Evolutionary conservation across 768 basidiomycete species (phyloP).

Genomic region (Auriculariales sp.): DNA sequence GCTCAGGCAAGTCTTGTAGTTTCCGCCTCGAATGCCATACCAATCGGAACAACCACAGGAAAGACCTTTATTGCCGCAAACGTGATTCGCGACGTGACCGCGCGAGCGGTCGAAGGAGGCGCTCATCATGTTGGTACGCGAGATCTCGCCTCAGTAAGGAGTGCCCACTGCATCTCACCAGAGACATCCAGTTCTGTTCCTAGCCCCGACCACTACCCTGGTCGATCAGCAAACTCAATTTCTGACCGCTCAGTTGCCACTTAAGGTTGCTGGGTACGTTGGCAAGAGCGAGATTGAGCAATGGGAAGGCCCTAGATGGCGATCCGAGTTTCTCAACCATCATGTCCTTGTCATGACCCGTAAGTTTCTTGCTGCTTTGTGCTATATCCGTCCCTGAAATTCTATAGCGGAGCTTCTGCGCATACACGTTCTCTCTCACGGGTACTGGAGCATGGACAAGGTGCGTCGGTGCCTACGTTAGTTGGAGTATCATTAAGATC

Average conservation of each 20-base stretch:
- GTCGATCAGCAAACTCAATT: constrained; percentile 72
- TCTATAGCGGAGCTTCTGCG: constrained; percentile 61
- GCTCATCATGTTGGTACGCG: constrained; percentile 32
- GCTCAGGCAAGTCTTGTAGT: constrained; percentile 8
- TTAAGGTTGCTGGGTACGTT: constrained; percentile 53
- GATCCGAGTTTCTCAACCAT: constrained; percentile 37
- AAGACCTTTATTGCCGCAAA: constrained; percentile 46
- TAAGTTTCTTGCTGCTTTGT: constrained; percentile 17
- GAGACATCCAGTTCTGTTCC: constrained; percentile 36
- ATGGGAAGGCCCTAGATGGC: constrained; percentile 49
- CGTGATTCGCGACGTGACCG: constrained; percentile 61
- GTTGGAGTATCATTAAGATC: neutral
- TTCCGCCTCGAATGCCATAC: neutral
- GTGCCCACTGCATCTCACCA: neutral
- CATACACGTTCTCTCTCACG: constrained; percentile 70
- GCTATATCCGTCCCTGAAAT: neutral
- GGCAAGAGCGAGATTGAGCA: constrained; percentile 62
- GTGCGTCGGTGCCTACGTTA: constrained; percentile 15
- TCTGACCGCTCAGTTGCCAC: constrained; percentile 44
- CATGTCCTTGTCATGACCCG: constrained; percentile 84
- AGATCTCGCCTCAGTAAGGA: neutral
- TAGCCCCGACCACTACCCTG: constrained; percentile 74
- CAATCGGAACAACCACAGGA: constrained; percentile 23
- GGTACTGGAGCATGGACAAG: constrained; percentile 59
- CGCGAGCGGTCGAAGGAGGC: constrained; percentile 30